Evolutionary conservation across 2,329 filamentous ascomycete species (phyloP).

Genomic region (Penicillium sp.): DNA sequence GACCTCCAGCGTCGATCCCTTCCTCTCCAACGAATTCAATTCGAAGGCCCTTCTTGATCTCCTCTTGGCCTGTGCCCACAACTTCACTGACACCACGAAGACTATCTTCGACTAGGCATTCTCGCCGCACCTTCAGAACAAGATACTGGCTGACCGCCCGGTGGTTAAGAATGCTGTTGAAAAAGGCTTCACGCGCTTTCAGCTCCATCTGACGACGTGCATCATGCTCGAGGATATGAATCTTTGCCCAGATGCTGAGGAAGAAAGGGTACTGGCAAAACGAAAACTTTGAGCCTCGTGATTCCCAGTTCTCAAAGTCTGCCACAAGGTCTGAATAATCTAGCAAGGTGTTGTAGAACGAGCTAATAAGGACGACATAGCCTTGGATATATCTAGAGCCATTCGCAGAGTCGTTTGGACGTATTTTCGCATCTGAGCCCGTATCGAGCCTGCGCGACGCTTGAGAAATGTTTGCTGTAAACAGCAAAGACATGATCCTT

Average conservation of each 20-base stretch:
- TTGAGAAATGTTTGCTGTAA: conserved; percentile 71
- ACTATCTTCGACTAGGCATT: conserved; percentile 87
- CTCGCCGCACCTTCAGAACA: conserved; percentile 72
- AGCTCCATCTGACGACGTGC: conserved; percentile 85
- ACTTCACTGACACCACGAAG: conserved; percentile 81
- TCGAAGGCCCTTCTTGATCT: conserved; percentile 84
- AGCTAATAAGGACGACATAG: conserved; percentile 73
- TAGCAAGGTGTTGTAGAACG: conserved; percentile 84
- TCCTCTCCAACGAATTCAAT: conserved; percentile 88
- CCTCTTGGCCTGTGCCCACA: conserved; percentile 75
- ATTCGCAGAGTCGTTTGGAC: conserved; percentile 42
- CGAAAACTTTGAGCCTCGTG: conserved; percentile 69
- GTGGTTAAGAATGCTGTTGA: conserved; percentile 79
- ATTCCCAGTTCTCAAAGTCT: conserved; percentile 88
- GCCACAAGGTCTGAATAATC: conserved; percentile 82
- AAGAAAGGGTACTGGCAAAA: conserved; percentile 94
- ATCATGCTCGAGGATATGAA: conserved; percentile 85
- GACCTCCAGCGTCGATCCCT: conserved; percentile 83
- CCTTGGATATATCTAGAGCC: conserved; percentile 54
- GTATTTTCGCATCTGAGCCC: conserved; percentile 29
- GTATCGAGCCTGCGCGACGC: conserved; percentile 40
- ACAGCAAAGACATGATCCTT: conserved; percentile 76
- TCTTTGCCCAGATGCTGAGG: conserved; percentile 88
- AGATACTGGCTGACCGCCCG: conserved; percentile 75
- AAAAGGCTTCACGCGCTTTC: conserved; percentile 86